These are phyloP conservation scores for Berberis vulgaris DNA, from an alignment of 164 flowering plant species.

Conservation along the genomic window DNA sequence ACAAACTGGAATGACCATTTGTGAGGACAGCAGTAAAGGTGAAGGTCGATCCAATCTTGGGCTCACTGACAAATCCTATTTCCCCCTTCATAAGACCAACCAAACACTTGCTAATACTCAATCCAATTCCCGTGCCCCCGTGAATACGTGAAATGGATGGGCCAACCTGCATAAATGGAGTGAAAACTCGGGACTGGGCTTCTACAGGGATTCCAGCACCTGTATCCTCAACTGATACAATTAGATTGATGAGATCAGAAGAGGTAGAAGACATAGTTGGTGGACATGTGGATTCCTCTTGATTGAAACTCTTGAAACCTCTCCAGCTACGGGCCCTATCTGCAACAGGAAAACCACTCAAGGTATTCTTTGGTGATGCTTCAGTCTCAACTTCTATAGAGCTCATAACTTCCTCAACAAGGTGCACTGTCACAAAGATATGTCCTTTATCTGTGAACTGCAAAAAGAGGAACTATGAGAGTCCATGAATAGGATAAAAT, in stretches of 20 bases:
- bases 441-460: conserved; percentile 97
- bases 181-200: conserved; percentile 76
- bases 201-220: conserved; percentile 85
- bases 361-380: conserved; percentile 37
- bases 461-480: conserved; percentile 3
- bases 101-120: conserved; percentile 91
- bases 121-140: conserved; percentile 96
- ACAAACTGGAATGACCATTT: conserved; percentile 27
- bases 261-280: conserved; percentile 19
- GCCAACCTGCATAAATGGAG: conserved; percentile 93
- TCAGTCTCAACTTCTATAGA: conserved; percentile 43
- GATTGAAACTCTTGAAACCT: conserved; percentile 44
- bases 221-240: conserved; percentile 92
- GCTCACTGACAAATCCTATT: conserved; percentile 78
- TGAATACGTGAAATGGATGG: conserved; percentile 73
- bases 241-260: conserved; percentile 43
- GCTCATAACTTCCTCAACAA: conserved; percentile 64
- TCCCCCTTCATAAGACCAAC: conserved; percentile 94
- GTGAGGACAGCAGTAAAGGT: conserved; percentile 76
- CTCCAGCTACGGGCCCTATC: conserved; percentile 71
- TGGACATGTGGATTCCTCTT: conserved; percentile 25
- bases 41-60: conserved; percentile 75
- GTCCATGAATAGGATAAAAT: no score
- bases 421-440: conserved; percentile 76
- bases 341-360: conserved; percentile 83